Base-by-base conservation (phyloP, 306 rosid species). In the Prunus mongolica region DNA sequence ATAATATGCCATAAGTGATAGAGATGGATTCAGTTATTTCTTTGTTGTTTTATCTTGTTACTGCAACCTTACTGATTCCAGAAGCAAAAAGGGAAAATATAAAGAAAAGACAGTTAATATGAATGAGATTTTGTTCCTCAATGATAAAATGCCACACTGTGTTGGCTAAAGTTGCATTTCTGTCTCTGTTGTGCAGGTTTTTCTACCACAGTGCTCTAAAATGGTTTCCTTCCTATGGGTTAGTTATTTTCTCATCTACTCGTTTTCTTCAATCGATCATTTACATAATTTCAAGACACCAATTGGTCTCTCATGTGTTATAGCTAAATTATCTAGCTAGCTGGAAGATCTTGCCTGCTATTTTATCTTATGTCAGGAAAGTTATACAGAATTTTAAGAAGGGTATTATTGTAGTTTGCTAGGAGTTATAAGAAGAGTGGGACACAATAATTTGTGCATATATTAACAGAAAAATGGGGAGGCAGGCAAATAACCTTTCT, bases 201-300 rank as follows among this genome's bases (percentile, higher is more conserved):
- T 95, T 92, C 87, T 92, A 92, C 83, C 97, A 90, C 65, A 92
- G 97, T 73, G 97, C 97, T 80, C 98, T 92, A 67, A 84, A 14
- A 78, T 95, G 97, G 98, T 95, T 92, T 82, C 97, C 98, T 65
- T 65, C 87, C 72, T 89, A 77, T 65, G 97, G 92, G 98, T 92
- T 80, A 86, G 98, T 88, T 74, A 65, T 38, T 52, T 25, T 66
- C 19, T 65, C 44, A 13, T 50, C 62, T 25, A 50, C 66, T 22
- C 67, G 62, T 79, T 52, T 62, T 70, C 47, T 55, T 84, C 34
- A 20, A 61, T 60, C 70, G 15, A 30, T 57, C 25, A 27, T 47
- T 7, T 18, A 24, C 27, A 58, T 28, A 12, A 20, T 25, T 11
- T 56, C 22, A 62, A 51, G 57, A 41, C 56, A 64, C 50, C 41